Percentiles rank a stretch among this genome's conserved stretches.
Evolutionary conservation across 2,329 filamentous ascomycete species (phyloP).

Genomic region (Calonectria henricotiae): DNA sequence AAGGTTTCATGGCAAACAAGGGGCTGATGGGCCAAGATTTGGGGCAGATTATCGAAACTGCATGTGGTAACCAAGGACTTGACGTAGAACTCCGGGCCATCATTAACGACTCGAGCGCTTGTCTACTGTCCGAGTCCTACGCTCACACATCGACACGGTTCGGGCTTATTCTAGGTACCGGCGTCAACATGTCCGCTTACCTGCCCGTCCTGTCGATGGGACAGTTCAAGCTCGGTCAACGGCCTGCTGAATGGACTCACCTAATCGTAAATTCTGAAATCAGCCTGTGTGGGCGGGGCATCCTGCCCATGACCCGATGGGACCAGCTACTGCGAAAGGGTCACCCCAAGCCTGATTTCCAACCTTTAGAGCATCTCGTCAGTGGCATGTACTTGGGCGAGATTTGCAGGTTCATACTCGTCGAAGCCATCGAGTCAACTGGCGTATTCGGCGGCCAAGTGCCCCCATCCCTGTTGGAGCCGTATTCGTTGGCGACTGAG

Average conservation of each 20-base stretch:
- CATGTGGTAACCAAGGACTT: constrained; percentile 69
- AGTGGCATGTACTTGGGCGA: constrained; percentile 80
- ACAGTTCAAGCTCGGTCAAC: constrained; percentile 70
- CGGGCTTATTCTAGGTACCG: constrained; percentile 78
- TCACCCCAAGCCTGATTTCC: constrained; percentile 73
- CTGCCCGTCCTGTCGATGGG: constrained; percentile 73
- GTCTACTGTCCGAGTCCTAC: constrained; percentile 77
- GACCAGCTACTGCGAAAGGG: constrained; percentile 68
- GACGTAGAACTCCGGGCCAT: constrained; percentile 74
- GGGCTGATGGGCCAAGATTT: constrained; percentile 74
- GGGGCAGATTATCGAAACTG: constrained; percentile 71
- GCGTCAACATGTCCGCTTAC: constrained; percentile 77
- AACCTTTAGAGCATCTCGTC: constrained; percentile 75
- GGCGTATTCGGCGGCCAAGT: constrained; percentile 72
- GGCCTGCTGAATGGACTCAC: constrained; percentile 72
- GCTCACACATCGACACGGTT: constrained; percentile 73
- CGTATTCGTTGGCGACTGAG: constrained; percentile 75
- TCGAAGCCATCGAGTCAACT: constrained; percentile 72
- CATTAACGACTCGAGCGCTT: constrained; percentile 79
- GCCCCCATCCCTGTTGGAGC: constrained; percentile 67
- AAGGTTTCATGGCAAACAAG: constrained; percentile 74
- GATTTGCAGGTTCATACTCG: constrained; percentile 71
- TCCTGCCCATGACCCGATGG: constrained; percentile 76
- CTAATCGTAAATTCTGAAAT: constrained; percentile 80
- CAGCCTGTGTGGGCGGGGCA: constrained; percentile 76